These are phyloP conservation scores for Coemansia sp. DNA, from an alignment of 192 early-diverging fungal genomes.

Conservation along the genomic window DNA sequence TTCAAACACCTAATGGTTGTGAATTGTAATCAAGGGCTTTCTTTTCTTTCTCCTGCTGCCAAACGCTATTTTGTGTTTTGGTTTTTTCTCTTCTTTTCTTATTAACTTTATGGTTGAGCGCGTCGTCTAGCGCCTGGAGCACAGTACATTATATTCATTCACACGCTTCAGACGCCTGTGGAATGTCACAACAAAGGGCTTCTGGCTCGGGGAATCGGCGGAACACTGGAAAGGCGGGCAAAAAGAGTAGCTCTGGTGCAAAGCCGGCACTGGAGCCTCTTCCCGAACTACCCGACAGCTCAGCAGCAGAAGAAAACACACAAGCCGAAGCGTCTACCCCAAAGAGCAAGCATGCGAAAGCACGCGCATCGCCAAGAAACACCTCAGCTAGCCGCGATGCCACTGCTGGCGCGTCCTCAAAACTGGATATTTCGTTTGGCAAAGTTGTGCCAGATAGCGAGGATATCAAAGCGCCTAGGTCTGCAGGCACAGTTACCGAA, in stretches of 20 bases:
- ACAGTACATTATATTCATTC: background rate
- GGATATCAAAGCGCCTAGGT: background rate
- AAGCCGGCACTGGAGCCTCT: constrained; percentile 32
- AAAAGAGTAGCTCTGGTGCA: constrained; percentile 5
- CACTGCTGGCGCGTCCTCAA: background rate
- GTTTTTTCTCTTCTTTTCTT: background rate
- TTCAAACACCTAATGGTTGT: too few relatives aligned
- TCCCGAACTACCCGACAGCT: constrained; percentile 31
- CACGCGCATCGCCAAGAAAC: background rate
- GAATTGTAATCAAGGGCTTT: background rate
- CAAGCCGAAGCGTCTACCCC: constrained; percentile 4
- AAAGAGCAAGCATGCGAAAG: background rate
- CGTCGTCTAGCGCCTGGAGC: background rate
- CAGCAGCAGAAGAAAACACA: background rate
- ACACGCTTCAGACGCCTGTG: background rate
- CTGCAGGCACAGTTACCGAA: background rate
- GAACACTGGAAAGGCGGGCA: constrained; percentile 9
- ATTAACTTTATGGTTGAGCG: constrained; percentile 5
- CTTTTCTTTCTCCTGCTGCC: background rate
- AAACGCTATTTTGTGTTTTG: background rate
- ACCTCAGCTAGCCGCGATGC: background rate
- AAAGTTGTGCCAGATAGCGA: background rate
- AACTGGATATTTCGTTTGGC: background rate
- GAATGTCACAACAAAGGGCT: constrained; percentile 31
- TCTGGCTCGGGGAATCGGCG: constrained; percentile 16